Evolutionary conservation across 345 rosid genomes (phyloP).

Genomic region (Melaleuca quinquenervia): DNA sequence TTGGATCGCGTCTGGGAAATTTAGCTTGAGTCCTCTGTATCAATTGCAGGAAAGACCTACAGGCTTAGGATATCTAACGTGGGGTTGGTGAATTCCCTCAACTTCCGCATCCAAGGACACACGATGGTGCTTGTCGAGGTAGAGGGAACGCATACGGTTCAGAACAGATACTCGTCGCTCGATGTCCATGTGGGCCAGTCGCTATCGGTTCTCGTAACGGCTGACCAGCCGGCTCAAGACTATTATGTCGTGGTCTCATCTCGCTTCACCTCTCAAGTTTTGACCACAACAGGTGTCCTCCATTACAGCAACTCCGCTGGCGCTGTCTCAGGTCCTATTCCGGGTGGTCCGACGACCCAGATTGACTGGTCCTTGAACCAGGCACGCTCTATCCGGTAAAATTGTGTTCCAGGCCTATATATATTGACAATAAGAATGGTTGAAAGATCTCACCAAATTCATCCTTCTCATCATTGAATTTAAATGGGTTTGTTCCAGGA

Average conservation of each 20-base stretch:
- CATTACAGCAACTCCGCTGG: slow-evolving; percentile 37
- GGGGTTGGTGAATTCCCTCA: slow-evolving; percentile 29
- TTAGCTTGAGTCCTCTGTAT: not conserved
- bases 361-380: slow-evolving; percentile 35
- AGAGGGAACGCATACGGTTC: slow-evolving; percentile 40
- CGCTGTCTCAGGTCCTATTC: slow-evolving; percentile 30
- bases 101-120: slow-evolving; percentile 43
- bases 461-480: not conserved
- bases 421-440: not conserved
- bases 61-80: slow-evolving; percentile 39
- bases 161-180: slow-evolving; percentile 28
- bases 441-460: not conserved
- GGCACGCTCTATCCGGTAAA: slow-evolving; percentile 41
- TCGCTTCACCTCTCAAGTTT: slow-evolving; percentile 22
- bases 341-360: slow-evolving; percentile 40
- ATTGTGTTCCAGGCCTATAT: not conserved
- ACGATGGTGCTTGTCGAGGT: slow-evolving; percentile 35
- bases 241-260: slow-evolving; percentile 30
- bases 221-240: slow-evolving; percentile 37
- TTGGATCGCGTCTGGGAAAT: not conserved
- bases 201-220: slow-evolving; percentile 38
- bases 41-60: slow-evolving; percentile 37
- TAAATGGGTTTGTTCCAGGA: slow-evolving; percentile 9
- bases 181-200: slow-evolving; percentile 47
- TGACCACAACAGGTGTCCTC: slow-evolving; percentile 26